Conservation (phyloP, 2,329 filamentous ascomycete genomes). For the Calonectria leucothoes region DNA sequence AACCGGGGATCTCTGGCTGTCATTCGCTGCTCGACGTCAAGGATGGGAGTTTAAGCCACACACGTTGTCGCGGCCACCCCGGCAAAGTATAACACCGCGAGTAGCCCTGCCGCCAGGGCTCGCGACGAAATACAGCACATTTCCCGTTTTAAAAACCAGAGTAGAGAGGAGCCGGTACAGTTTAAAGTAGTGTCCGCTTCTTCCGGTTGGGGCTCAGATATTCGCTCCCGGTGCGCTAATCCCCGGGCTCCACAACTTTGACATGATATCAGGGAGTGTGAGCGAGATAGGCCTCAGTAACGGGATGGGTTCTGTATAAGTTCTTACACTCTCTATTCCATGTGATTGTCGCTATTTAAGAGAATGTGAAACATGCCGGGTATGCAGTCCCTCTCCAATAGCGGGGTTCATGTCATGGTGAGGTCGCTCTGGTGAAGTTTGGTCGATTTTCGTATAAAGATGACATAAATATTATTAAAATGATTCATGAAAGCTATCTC, state of each 20-base stretch:
- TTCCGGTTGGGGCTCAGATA: neutral
- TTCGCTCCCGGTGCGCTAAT: neutral
- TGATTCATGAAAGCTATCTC: neutral
- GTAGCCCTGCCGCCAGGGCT: neutral
- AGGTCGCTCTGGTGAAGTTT: neutral
- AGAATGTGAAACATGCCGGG: neutral
- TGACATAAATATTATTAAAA: neutral
- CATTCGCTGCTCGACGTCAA: neutral
- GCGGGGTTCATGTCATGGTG: neutral
- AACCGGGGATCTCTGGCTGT: neutral
- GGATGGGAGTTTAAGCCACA: neutral
- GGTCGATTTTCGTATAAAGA: neutral
- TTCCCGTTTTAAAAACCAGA: neutral
- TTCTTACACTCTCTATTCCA: neutral
- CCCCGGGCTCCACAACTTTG: neutral
- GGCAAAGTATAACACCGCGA: neutral
- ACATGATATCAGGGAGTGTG: neutral
- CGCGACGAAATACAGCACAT: neutral
- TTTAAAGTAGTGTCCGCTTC: neutral
- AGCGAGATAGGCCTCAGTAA: neutral
- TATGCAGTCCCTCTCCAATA: neutral
- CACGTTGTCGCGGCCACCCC: neutral
- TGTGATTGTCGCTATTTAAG: neutral
- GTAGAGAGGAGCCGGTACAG: neutral
- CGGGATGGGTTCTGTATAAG: neutral